Conservation (phyloP, 192 early-diverging fungal species). For the Lobosporangium transversale region DNA sequence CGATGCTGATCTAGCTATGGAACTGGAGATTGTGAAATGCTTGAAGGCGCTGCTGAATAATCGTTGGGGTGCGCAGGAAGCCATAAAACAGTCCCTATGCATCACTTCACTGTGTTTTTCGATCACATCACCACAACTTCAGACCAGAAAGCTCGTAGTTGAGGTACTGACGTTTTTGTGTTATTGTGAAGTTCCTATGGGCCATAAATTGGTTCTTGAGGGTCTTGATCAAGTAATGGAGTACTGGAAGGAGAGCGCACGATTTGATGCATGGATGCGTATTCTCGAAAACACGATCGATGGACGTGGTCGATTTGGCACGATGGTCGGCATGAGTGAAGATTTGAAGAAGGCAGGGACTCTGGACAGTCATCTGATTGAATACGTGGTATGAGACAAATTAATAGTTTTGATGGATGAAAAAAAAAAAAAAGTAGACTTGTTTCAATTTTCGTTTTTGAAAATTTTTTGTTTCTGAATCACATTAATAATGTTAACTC, state of each 20-base stretch:
- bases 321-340: conserved; percentile 78
- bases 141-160: conserved; percentile 76
- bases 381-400: conserved; percentile 65
- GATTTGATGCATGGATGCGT: conserved; percentile 84
- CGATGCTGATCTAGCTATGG: conserved; percentile 80
- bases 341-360: conserved; percentile 72
- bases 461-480: too few relatives aligned
- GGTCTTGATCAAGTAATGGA: conserved; percentile 80
- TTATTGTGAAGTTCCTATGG: conserved; percentile 78
- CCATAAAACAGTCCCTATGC: conserved; percentile 72
- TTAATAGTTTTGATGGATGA: background rate
- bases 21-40: conserved; percentile 82
- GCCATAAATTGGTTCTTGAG: conserved; percentile 78
- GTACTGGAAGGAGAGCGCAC: conserved; percentile 67
- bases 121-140: conserved; percentile 77
- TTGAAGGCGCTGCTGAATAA: conserved; percentile 82
- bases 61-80: conserved; percentile 80
- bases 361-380: conserved; percentile 77
- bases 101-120: conserved; percentile 77
- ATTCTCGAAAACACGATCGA: conserved; percentile 79
- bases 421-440: too few relatives aligned
- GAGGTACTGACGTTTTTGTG: conserved; percentile 83
- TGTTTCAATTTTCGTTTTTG: too few relatives aligned
- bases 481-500: too few relatives aligned
- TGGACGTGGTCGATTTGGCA: conserved; percentile 82